Base-by-base conservation (phyloP, 192 early-diverging fungal species). In the Coemansia sp. region DNA sequence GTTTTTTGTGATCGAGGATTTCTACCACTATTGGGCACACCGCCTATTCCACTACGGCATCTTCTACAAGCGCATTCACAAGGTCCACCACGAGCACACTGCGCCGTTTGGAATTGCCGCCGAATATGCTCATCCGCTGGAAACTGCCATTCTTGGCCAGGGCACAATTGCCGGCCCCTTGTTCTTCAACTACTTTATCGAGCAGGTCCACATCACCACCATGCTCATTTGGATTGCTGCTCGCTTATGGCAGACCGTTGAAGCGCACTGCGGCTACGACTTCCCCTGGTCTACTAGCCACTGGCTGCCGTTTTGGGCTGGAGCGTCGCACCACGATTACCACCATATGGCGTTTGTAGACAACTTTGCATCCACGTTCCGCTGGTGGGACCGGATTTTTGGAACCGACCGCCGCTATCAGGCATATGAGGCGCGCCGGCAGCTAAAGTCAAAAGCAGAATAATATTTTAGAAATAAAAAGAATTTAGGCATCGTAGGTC, bases 361-460 rank as follows among this genome's bases (percentile, higher is more conserved):
- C 70, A 82, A 80, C 62, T 85, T 74, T 81, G 82, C 88, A 2
- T 87, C 87, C 28, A 84, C 83, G 21, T 95, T 95, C 84, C 78
- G 91, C 50, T 88, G 87, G 85, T 93, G 91, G 91, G 93, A 95
- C 83, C 83, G 87, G 62, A 59, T 89, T 32, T 85, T 88, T 76
- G 91, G 90, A 30, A 93, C 91, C 36, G 90, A 91, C 76, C 66
- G 69, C 32, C 88, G 85, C 45, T 92, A 88, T 66, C 69, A 81
- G 37, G 80, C 73, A n/a, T 60, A 70, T 47, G 67, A 76, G 31
- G 67, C 67, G 14, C 62, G 56, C 20, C 58, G 82, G 49, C 53
- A 45, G 48, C 5, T 41, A 37, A 53, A 63, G 50, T 34, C 49
- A 39, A 69, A 69, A 49, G 17, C 56, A 26, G 68, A 64, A 12